A percentile compares a stretch with the other conserved stretches of the same genome.
These are phyloP conservation scores for Brettanomyces bruxellensis DNA, from an alignment of 805 yeast species.

Conservation along the genomic window DNA sequence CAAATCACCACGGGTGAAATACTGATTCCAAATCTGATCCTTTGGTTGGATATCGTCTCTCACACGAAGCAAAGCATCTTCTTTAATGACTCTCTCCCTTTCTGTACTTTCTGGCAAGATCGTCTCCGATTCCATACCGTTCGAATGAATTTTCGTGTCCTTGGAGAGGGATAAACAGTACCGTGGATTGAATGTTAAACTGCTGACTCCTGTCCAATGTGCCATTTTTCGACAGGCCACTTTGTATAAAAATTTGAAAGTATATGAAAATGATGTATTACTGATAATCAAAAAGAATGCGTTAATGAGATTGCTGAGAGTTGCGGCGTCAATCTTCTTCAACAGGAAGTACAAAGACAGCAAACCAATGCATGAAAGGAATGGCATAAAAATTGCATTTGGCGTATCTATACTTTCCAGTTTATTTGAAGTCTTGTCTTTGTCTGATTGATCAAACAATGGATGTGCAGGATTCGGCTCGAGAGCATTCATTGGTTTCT, in stretches of 20 bases:
- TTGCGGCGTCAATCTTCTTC: conserved; percentile 23
- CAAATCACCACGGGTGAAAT: conserved; percentile 24
- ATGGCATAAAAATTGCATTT: conserved; percentile 33
- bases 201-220: conserved; percentile 18
- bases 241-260: conserved; percentile 22
- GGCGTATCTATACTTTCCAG: conserved; percentile 13
- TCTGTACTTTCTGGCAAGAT: conserved; percentile 24
- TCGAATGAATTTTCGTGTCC: conserved; percentile 28
- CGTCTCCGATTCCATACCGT: conserved; percentile 28
- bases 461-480: conserved; percentile 28
- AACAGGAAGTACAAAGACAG: conserved; percentile 29
- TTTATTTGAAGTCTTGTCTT: conserved; percentile 16
- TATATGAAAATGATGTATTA: conserved; percentile 23
- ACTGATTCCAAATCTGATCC: conserved; percentile 27
- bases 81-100: conserved; percentile 20
- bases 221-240: conserved; percentile 20
- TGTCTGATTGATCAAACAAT: conserved; percentile 33
- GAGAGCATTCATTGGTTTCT: conserved; percentile 21
- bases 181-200: conserved; percentile 24
- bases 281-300: conserved; percentile 28
- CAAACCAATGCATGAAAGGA: conserved; percentile 32
- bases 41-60: conserved; percentile 16
- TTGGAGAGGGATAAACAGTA: conserved; percentile 32
- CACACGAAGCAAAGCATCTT: conserved; percentile 15
- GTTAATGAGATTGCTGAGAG: conserved; percentile 25